These are phyloP conservation scores for Scortechinia acanthostroma DNA, from an alignment of 2,329 filamentous ascomycete genomes.

Conservation along the genomic window DNA sequence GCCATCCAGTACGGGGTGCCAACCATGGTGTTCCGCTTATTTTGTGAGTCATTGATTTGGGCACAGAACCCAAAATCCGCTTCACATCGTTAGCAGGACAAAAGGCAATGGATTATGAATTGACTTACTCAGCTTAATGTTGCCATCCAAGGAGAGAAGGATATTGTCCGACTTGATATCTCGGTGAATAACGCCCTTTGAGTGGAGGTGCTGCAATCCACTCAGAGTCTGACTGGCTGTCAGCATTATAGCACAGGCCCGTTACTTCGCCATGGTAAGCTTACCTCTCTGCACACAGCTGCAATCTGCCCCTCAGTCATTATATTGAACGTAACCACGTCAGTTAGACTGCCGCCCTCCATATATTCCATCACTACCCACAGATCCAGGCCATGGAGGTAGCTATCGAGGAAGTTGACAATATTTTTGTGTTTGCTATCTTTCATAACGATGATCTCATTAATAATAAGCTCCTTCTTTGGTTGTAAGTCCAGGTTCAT, in stretches of 20 bases:
- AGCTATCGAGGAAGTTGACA: constrained; percentile 96
- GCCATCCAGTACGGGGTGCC: constrained; percentile 99
- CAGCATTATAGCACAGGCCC: constrained; percentile 7
- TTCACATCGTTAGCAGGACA: constrained; percentile 35
- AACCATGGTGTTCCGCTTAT: constrained; percentile 97
- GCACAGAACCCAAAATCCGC: constrained; percentile 99
- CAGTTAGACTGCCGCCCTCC: constrained; percentile 94
- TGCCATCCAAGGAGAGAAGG: constrained; percentile 83
- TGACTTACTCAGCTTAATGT: constrained; percentile 93
- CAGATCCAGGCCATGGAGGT: constrained; percentile 90
- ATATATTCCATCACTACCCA: constrained; percentile 99
- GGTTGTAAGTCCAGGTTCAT: constrained; percentile 98
- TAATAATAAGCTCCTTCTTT: constrained; percentile 95
- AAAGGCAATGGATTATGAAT: constrained; percentile 2
- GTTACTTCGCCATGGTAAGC: constrained; percentile 14
- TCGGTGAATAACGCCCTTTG: constrained; percentile 94
- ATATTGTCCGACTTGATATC: constrained; percentile 99
- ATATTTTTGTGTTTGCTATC: constrained; percentile 97
- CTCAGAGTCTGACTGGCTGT: constrained; percentile 70
- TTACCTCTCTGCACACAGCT: constrained; percentile 90
- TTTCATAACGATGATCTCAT: constrained; percentile 99
- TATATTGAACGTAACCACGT: constrained; percentile 97
- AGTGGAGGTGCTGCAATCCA: constrained; percentile 87
- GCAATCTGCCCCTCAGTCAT: constrained; percentile 97
- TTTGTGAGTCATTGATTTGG: constrained; percentile 93